Evolutionary conservation across 148 eudicot species (phyloP).

Genomic region (Spergularia marina): DNA sequence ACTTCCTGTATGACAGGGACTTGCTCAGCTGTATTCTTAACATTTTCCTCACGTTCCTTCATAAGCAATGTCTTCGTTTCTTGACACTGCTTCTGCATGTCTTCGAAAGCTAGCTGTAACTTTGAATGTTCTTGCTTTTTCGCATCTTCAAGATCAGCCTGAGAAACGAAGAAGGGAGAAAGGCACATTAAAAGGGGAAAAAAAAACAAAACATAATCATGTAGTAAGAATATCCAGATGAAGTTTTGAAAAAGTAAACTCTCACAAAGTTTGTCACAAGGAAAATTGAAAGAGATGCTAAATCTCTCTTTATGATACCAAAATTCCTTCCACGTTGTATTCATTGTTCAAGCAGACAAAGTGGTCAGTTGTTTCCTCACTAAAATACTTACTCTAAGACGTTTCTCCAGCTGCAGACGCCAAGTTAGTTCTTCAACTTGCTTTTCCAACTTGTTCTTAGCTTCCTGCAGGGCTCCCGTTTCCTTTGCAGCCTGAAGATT

Average conservation of each 20-base stretch:
- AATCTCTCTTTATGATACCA: not conserved
- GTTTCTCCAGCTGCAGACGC: conserved; percentile 69
- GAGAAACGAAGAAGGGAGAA: not conserved
- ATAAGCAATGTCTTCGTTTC: conserved; percentile 53
- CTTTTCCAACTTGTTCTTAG: conserved; percentile 74
- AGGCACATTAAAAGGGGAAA: conserved; percentile 9
- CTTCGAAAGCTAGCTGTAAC: conserved; percentile 61
- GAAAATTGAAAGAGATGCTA: not conserved
- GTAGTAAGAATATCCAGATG: not conserved
- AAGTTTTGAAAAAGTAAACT: not conserved
- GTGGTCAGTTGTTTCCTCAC: conserved; percentile 1
- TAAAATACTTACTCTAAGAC: conserved; percentile 53
- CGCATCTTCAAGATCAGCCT: conserved; percentile 66
- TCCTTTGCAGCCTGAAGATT: conserved; percentile 75
- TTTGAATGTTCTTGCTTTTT: conserved; percentile 66
- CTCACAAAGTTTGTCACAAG: not conserved
- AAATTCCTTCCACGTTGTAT: not conserved
- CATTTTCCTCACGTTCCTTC: conserved; percentile 55
- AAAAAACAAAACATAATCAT: conserved; percentile 14
- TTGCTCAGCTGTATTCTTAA: conserved; percentile 39
- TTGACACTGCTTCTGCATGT: conserved; percentile 54
- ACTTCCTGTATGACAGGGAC: conserved; percentile 44
- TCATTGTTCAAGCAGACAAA: not conserved
- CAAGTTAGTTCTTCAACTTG: conserved; percentile 69
- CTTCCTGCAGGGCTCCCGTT: conserved; percentile 77